phyloP scores from a whole-genome alignment of 2,329 filamentous ascomycete species.

The Cercospora sesami region DNA sequence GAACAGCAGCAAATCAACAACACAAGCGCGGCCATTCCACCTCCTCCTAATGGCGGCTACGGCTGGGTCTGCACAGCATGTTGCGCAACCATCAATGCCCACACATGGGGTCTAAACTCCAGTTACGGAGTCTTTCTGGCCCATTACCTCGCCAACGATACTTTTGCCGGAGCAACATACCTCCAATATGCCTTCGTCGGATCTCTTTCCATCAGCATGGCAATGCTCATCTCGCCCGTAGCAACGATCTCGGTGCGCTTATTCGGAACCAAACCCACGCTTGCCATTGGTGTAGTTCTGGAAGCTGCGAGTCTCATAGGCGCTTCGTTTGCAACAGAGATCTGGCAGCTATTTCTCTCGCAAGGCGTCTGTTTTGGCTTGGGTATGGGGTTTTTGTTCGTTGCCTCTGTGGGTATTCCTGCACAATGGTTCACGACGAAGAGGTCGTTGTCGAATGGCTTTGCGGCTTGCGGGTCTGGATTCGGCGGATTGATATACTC shows the following conservation, averaged over 20 bases:
- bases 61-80: constrained; percentile 57
- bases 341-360: constrained; percentile 74
- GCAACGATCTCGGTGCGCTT: constrained; percentile 62
- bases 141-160: constrained; percentile 66
- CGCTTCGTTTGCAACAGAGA: constrained; percentile 66
- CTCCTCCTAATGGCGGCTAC: constrained; percentile 57
- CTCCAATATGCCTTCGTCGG: constrained; percentile 78
- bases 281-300: constrained; percentile 65
- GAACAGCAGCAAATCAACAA: neutral
- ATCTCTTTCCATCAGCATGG: constrained; percentile 64
- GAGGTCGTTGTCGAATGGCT: constrained; percentile 68
- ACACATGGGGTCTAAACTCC: constrained; percentile 48
- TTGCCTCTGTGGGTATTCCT: constrained; percentile 65
- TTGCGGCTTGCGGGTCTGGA: constrained; percentile 68
- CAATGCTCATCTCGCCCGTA: constrained; percentile 67
- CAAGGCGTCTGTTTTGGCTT: constrained; percentile 77
- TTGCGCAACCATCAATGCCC: constrained; percentile 47
- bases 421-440: constrained; percentile 73
- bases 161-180: constrained; percentile 62
- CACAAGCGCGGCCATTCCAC: constrained; percentile 1
- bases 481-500: constrained; percentile 73
- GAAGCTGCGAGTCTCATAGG: constrained; percentile 66
- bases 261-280: constrained; percentile 63
- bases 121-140: constrained; percentile 74
- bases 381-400: constrained; percentile 76